Evolutionary conservation across 371 early-diverging fungal genomes (phyloP).

Genomic region (Zopfochytrium polystomum): DNA sequence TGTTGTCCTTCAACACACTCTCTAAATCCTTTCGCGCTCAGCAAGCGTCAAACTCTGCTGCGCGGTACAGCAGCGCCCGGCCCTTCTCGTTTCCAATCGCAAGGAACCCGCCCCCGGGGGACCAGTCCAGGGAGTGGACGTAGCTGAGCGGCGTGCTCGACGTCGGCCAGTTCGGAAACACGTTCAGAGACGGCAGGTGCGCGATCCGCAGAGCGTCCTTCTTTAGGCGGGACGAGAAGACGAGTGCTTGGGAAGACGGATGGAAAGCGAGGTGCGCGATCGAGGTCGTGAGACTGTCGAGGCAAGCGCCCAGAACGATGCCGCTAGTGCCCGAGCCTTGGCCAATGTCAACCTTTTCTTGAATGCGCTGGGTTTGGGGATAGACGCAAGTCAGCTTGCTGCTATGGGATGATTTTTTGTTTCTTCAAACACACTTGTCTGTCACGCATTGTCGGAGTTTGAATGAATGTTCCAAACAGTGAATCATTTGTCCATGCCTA

Average conservation of each 20-base stretch:
- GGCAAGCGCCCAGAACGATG: constrained; percentile 36
- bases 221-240: constrained; percentile 64
- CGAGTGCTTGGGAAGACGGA: constrained; percentile 78
- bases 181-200: constrained; percentile 72
- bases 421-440: too few relatives aligned
- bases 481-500: constrained; percentile 25
- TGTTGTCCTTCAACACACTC: too few relatives aligned
- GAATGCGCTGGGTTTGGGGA: constrained; percentile 83
- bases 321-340: constrained; percentile 55
- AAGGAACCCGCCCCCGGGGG: constrained; percentile 83
- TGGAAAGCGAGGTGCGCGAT: constrained; percentile 72
- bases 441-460: too few relatives aligned
- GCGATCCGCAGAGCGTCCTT: constrained; percentile 75
- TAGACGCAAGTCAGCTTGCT: constrained; percentile 81
- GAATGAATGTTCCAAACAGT: too few relatives aligned
- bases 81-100: constrained; percentile 88
- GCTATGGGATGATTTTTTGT: constrained; percentile 28
- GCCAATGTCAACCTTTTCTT: constrained; percentile 91
- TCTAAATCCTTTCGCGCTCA: too few relatives aligned
- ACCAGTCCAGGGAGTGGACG: constrained; percentile 73
- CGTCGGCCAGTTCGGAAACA: constrained; percentile 92
- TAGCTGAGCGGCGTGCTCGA: constrained; percentile 72
- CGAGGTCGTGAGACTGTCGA: constrained; percentile 85
- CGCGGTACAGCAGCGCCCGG: constrained; percentile 74
- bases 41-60: constrained; percentile 50